A percentile compares a stretch with the other conserved stretches of the same genome.
These are phyloP conservation scores for Phaeotremella fagi DNA, from an alignment of 768 basidiomycete species.

Conservation along the genomic window DNA sequence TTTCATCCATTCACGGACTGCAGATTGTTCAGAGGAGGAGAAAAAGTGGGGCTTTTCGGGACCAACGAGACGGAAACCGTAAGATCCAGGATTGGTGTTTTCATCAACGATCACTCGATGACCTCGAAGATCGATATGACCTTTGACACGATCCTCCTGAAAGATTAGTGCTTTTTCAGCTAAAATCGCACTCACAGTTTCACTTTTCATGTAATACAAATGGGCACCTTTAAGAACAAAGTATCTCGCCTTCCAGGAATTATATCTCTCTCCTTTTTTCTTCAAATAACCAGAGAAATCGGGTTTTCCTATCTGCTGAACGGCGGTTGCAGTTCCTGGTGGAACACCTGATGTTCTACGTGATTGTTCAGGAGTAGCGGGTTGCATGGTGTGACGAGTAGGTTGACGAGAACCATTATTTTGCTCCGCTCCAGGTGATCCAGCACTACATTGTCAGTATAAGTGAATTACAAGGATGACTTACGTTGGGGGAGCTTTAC, in stretches of 20 bases:
- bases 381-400: slow-evolving; percentile 30
- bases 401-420: slow-evolving; percentile 5
- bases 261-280: slow-evolving; percentile 91
- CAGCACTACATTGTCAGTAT: slow-evolving; percentile 4
- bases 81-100: slow-evolving; percentile 82
- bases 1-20: slow-evolving; percentile 99
- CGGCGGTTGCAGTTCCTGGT: slow-evolving; percentile 55
- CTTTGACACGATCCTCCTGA: slow-evolving; percentile 91
- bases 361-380: slow-evolving; percentile 24
- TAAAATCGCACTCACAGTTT: slow-evolving; percentile 50
- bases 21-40: slow-evolving; percentile 77
- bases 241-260: slow-evolving; percentile 84
- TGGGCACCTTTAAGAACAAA: slow-evolving; percentile 89
- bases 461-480: slow-evolving; percentile 34
- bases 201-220: slow-evolving; percentile 77
- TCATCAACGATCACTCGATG: slow-evolving; percentile 92
- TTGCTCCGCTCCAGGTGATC: slow-evolving; percentile 16
- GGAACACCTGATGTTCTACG: slow-evolving; percentile 7
- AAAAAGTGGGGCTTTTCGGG: slow-evolving; percentile 88
- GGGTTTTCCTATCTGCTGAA: slow-evolving; percentile 83
- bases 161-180: neutral
- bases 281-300: slow-evolving; percentile 93
- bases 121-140: slow-evolving; percentile 84
- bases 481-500: slow-evolving; percentile 65
- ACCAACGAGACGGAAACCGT: slow-evolving; percentile 91